Evolutionary conservation across 352 stramenopile genomes (phyloP).

Genomic region (Pythium apleroticum): DNA sequence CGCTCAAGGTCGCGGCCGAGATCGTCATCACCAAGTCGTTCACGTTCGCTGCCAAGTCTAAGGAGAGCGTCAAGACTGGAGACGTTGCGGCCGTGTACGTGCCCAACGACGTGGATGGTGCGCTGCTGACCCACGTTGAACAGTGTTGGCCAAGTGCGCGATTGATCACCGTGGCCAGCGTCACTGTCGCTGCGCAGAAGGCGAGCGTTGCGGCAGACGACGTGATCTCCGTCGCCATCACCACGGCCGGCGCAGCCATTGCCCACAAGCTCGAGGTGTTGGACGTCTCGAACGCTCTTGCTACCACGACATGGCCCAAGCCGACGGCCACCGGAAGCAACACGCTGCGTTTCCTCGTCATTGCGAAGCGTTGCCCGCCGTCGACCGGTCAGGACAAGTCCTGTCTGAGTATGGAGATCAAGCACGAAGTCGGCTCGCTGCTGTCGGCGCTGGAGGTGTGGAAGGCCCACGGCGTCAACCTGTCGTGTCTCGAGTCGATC

Average conservation of each 20-base stretch:
- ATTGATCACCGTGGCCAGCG: conserved; percentile 62
- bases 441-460: conserved; percentile 77
- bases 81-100: conserved; percentile 66
- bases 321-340: conserved; percentile 39
- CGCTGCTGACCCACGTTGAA: conserved; percentile 58
- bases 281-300: conserved; percentile 49
- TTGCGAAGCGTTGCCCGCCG: conserved; percentile 63
- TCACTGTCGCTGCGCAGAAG: conserved; percentile 54
- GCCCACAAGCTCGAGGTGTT: conserved; percentile 45
- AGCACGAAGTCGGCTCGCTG: conserved; percentile 86
- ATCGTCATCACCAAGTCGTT: conserved; percentile 71
- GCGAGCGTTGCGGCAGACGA: conserved; percentile 31
- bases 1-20: conserved; percentile 79
- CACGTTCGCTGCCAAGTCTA: conserved; percentile 63
- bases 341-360: conserved; percentile 68
- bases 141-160: conserved; percentile 71
- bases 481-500: conserved; percentile 87
- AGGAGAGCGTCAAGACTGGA: conserved; percentile 35
- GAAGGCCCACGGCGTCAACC: conserved; percentile 79
- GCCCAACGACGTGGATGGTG: conserved; percentile 51
- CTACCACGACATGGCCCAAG: conserved; percentile 43
- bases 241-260: conserved; percentile 43
- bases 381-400: conserved; percentile 82
- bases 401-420: conserved; percentile 82
- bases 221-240: conserved; percentile 49